A percentile compares a stretch with the other conserved stretches of the same genome.
phyloP scores from a whole-genome alignment of 108 stramenopile species.

The Cyclotella distinguenda region DNA sequence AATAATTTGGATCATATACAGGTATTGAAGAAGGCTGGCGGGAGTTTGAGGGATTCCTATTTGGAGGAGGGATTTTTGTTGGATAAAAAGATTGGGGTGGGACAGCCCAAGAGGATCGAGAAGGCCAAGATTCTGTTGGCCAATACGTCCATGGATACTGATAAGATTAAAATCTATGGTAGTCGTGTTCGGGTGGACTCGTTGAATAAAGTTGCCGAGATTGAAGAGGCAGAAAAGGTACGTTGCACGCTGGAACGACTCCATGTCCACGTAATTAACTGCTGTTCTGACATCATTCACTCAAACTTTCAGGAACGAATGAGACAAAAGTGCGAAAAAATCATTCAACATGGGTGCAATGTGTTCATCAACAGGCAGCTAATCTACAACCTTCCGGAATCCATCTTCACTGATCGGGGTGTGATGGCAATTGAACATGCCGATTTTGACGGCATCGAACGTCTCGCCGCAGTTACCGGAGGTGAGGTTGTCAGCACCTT shows the following conservation, averaged over 20 bases:
- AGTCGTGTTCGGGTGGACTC: slow-evolving; percentile 94
- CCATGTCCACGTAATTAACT: too few relatives aligned
- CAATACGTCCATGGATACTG: slow-evolving; percentile 99
- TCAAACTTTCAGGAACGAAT: slow-evolving; percentile 74
- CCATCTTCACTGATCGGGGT: slow-evolving; percentile 93
- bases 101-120: slow-evolving; percentile 93
- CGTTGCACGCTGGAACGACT: too few relatives aligned
- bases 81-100: slow-evolving; percentile 96
- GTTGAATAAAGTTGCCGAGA: slow-evolving; percentile 97
- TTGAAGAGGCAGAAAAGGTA: slow-evolving; percentile 97
- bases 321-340: slow-evolving; percentile 96
- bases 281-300: not conserved
- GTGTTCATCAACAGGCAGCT: slow-evolving; percentile 99
- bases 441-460: slow-evolving; percentile 99
- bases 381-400: slow-evolving; percentile 99
- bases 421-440: slow-evolving; percentile 99
- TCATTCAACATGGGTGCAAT: slow-evolving; percentile 95
- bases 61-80: slow-evolving; percentile 97
- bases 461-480: slow-evolving; percentile 94
- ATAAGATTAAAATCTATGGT: slow-evolving; percentile 99
- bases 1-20: slow-evolving; percentile 97
- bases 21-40: slow-evolving; percentile 96
- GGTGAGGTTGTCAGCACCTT: slow-evolving; percentile 98
- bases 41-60: slow-evolving; percentile 91
- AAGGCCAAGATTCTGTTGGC: slow-evolving; percentile 98